A percentile compares a stretch with the other conserved stretches of the same genome.
These are phyloP conservation scores for Vachellia collinsii DNA, from an alignment of 306 rosid genomes.

Conservation along the genomic window DNA sequence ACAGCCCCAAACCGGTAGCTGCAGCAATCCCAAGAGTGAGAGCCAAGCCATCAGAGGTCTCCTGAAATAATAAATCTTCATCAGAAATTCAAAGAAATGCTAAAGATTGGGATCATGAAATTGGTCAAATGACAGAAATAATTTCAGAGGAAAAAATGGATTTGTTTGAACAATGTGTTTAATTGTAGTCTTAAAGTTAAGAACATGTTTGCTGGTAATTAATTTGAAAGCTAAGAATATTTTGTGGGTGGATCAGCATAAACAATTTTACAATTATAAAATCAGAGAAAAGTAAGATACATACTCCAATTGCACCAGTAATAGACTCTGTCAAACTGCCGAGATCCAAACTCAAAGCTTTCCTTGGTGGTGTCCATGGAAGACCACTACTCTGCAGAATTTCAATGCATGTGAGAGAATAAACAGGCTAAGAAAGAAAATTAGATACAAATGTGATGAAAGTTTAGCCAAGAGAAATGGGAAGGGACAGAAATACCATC, in stretches of 20 bases:
- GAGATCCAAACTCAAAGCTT: slow-evolving; percentile 60
- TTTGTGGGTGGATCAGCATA: neutral
- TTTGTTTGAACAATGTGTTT: neutral
- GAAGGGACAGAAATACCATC: slow-evolving; percentile 59
- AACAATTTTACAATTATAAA: slow-evolving; percentile 30
- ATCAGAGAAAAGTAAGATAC: slow-evolving; percentile 45
- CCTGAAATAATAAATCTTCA: slow-evolving; percentile 48
- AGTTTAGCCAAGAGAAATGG: neutral
- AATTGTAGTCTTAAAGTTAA: slow-evolving; percentile 8
- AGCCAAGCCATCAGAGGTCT: slow-evolving; percentile 53
- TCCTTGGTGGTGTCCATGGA: slow-evolving; percentile 76
- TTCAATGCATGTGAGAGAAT: slow-evolving; percentile 31
- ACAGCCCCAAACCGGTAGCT: slow-evolving; percentile 60
- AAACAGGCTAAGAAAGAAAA: slow-evolving; percentile 6
- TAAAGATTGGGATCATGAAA: neutral
- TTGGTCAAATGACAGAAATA: neutral
- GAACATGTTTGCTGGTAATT: neutral
- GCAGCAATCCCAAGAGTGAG: slow-evolving; percentile 62
- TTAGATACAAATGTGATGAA: slow-evolving; percentile 13
- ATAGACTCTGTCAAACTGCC: slow-evolving; percentile 67
- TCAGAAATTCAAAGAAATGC: slow-evolving; percentile 8
- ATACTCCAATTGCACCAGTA: slow-evolving; percentile 70
- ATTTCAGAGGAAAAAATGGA: neutral
- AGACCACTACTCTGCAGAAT: slow-evolving; percentile 80
- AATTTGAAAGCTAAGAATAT: slow-evolving; percentile 22